Conservation (phyloP, 176 grass and related monocot genomes). For the Triticum aestivum region IWGSC_CS_RefSeq_v2.1 NC_057810.1:522406191-522406690, state of each 20-base stretch:
- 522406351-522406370: slow-evolving; percentile 11
- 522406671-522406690: slow-evolving; percentile 23
- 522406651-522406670: not conserved
- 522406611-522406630: not conserved
- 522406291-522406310: slow-evolving; percentile 9
- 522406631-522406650: not conserved
- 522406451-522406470: slow-evolving; percentile 19
- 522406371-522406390: not conserved
- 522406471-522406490: not conserved
- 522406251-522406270: slow-evolving; percentile 14
- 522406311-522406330: not conserved
- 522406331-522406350: slow-evolving; percentile 18
- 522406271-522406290: not conserved
- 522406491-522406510: slow-evolving; percentile 16
- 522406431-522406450: slow-evolving; percentile 10
- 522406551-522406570: not conserved
- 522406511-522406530: slow-evolving; percentile 4
- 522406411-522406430: not conserved
- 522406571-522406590: not conserved
- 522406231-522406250: not conserved
- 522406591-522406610: not conserved
- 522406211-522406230: not conserved
- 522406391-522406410: not conserved
- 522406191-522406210: not conserved
- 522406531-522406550: slow-evolving; percentile 9